A percentile compares a stretch with the other conserved stretches of the same genome.
These are phyloP conservation scores for Meyerozyma sp. DNA, from an alignment of 1,139 yeast species.

Conservation along the genomic window DNA sequence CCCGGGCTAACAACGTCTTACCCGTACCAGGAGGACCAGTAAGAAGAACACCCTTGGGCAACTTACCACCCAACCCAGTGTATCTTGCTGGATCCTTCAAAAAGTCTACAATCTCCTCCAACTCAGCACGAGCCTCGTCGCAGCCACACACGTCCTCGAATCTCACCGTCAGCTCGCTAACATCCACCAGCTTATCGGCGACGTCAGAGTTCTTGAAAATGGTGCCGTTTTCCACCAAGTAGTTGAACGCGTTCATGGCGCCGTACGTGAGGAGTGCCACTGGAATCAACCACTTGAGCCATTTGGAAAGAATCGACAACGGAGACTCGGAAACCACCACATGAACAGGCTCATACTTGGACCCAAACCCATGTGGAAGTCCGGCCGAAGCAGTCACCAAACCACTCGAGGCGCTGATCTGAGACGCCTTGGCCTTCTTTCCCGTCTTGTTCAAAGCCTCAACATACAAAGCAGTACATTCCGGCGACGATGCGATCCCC, in stretches of 20 bases:
- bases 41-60: slow-evolving; percentile 92
- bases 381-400: slow-evolving; percentile 20
- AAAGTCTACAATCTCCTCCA: slow-evolving; percentile 95
- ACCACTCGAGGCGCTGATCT: slow-evolving; percentile 25
- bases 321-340: slow-evolving; percentile 85
- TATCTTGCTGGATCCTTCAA: slow-evolving; percentile 93
- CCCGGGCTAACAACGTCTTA: slow-evolving; percentile 93
- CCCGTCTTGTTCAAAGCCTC: slow-evolving; percentile 80
- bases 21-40: slow-evolving; percentile 99
- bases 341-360: slow-evolving; percentile 73
- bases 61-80: slow-evolving; percentile 93
- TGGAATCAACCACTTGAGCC: slow-evolving; percentile 88
- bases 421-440: slow-evolving; percentile 71
- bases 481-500: slow-evolving; percentile 76
- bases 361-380: slow-evolving; percentile 39
- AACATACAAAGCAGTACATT: slow-evolving; percentile 70
- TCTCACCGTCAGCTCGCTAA: slow-evolving; percentile 78
- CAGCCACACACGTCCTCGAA: slow-evolving; percentile 96
- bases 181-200: slow-evolving; percentile 75
- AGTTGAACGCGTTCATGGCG: slow-evolving; percentile 69
- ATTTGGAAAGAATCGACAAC: slow-evolving; percentile 69
- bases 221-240: slow-evolving; percentile 79
- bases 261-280: slow-evolving; percentile 71
- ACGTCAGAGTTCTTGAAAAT: slow-evolving; percentile 73
- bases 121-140: slow-evolving; percentile 96